phyloP scores from a whole-genome alignment of 1,139 yeast genomes.

The Candida frijolesensis region DNA sequence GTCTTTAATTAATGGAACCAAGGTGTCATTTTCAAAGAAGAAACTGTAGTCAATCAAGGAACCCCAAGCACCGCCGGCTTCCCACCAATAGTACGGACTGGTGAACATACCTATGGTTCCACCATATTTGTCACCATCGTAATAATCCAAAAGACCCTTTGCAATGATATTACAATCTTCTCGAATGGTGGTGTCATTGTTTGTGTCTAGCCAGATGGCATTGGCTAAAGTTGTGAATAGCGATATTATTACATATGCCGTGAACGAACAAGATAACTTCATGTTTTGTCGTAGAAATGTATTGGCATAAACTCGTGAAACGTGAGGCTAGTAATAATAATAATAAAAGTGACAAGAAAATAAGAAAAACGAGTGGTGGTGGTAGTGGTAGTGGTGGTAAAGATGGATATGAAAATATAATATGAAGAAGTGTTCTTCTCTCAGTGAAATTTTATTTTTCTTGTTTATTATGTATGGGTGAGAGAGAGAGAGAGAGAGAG shows the following conservation, averaged over 20 bases:
- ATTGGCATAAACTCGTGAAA: neutral
- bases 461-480: neutral
- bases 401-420: too few relatives aligned
- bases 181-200: slow-evolving; percentile 38
- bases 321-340: too few relatives aligned
- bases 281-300: neutral
- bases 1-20: slow-evolving; percentile 52
- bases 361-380: neutral
- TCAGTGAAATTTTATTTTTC: too few relatives aligned
- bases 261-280: slow-evolving; percentile 3
- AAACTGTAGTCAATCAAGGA: slow-evolving; percentile 68
- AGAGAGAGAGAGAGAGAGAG: too few relatives aligned
- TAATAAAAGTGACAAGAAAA: neutral
- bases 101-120: slow-evolving; percentile 78
- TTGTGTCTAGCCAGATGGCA: slow-evolving; percentile 38
- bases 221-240: slow-evolving; percentile 10
- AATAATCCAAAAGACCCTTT: slow-evolving; percentile 71
- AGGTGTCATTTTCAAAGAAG: slow-evolving; percentile 65
- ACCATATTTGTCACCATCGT: slow-evolving; percentile 64
- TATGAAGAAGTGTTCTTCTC: too few relatives aligned
- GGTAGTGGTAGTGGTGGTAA: neutral
- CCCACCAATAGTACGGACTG: slow-evolving; percentile 91
- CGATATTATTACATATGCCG: slow-evolving; percentile 5
- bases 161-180: slow-evolving; percentile 60
- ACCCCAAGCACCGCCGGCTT: slow-evolving; percentile 89